Percentiles rank a stretch among this genome's conserved stretches.
Conservation (phyloP, 805 yeast species). For the Maudiozyma barnettii region DNA sequence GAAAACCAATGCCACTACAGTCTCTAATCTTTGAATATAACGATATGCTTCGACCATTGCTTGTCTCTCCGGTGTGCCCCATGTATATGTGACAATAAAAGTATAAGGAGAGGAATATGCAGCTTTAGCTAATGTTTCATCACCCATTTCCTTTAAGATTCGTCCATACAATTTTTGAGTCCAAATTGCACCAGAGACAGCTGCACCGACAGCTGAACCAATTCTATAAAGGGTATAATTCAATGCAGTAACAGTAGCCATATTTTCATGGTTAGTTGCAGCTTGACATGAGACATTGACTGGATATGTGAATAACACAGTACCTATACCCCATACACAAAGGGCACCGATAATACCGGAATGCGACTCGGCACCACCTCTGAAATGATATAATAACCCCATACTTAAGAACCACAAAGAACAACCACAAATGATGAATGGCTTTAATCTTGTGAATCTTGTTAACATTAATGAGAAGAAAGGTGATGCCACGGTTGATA, state of each 20-base stretch:
- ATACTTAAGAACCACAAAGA: slow-evolving; percentile 49
- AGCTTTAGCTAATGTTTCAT: slow-evolving; percentile 32
- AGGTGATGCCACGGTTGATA: slow-evolving; percentile 52
- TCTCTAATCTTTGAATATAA: slow-evolving; percentile 48
- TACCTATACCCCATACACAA: slow-evolving; percentile 59
- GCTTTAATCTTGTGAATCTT: slow-evolving; percentile 43
- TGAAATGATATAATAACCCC: slow-evolving; percentile 49
- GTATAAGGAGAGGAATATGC: slow-evolving; percentile 49
- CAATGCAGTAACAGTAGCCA: slow-evolving; percentile 57
- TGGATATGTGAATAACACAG: slow-evolving; percentile 59
- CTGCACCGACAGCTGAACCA: slow-evolving; percentile 55
- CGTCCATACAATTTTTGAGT: slow-evolving; percentile 45
- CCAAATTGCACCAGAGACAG: slow-evolving; percentile 69
- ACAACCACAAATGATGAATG: slow-evolving; percentile 51
- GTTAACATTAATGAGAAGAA: slow-evolving; percentile 45
- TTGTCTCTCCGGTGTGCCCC: slow-evolving; percentile 56
- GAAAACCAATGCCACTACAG: slow-evolving; percentile 33
- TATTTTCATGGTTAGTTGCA: slow-evolving; percentile 51
- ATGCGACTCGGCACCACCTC: slow-evolving; percentile 42
- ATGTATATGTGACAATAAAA: slow-evolving; percentile 38
- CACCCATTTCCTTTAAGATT: slow-evolving; percentile 32
- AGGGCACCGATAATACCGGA: slow-evolving; percentile 59
- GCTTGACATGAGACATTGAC: slow-evolving; percentile 54
- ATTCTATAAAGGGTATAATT: slow-evolving; percentile 51
- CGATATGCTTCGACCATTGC: slow-evolving; percentile 51